These are phyloP conservation scores for Babesia sp. DNA, from an alignment of 169 alveolate species.

Conservation along the genomic window DNA sequence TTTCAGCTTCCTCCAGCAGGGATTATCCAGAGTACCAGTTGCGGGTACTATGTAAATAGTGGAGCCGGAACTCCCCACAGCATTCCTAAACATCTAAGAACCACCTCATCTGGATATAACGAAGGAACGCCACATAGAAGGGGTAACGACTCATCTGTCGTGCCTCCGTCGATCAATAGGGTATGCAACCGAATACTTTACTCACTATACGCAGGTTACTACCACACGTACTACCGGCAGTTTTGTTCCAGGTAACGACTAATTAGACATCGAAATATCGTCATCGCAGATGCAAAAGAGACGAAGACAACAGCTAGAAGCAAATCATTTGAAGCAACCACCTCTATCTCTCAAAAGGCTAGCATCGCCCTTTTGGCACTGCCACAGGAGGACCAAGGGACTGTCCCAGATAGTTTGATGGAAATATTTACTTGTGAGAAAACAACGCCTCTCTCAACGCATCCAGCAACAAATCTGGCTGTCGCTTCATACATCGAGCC, in stretches of 20 bases:
- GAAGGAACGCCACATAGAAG: not conserved
- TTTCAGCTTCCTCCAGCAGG: conserved; percentile 1
- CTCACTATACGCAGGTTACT: not conserved
- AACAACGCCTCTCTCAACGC: too few species aligned
- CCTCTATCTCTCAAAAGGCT: too few species aligned
- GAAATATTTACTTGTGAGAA: too few species aligned
- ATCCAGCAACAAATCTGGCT: too few species aligned
- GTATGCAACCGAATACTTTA: not conserved
- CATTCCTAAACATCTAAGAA: not conserved
- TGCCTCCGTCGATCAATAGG: conserved; percentile 27
- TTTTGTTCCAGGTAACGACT: not conserved
- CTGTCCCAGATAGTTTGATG: too few species aligned
- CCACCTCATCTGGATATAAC: not conserved
- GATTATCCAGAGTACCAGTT: not conserved
- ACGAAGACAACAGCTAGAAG: not conserved
- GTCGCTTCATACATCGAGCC: too few species aligned
- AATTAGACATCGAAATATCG: not conserved
- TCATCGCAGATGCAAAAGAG: not conserved
- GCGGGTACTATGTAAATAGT: not conserved
- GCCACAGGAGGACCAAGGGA: too few species aligned
- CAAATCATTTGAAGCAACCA: not conserved
- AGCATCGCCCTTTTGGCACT: too few species aligned
- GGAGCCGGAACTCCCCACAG: not conserved
- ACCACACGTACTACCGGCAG: conserved; percentile 15
- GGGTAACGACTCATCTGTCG: not conserved